Evolutionary conservation across 345 rosid genomes (phyloP).

Genomic region (Syzygium jambos): DNA sequence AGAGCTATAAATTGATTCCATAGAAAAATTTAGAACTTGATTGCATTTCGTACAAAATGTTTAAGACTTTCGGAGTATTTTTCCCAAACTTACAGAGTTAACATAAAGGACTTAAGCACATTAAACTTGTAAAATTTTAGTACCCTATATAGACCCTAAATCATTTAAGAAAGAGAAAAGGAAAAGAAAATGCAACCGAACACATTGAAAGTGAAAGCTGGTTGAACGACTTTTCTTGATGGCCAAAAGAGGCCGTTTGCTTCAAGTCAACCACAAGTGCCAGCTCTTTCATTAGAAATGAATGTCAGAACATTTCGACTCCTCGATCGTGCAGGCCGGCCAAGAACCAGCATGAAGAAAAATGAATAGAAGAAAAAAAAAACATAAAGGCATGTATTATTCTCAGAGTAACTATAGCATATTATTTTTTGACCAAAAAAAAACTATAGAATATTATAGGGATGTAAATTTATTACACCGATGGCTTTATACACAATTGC

Average conservation of each 20-base stretch:
- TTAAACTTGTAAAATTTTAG: neutral
- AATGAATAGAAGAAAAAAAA: neutral
- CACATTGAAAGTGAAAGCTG: neutral
- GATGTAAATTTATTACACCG: neutral
- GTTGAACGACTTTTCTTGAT: neutral
- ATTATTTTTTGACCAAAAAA: neutral
- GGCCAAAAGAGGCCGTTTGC: neutral
- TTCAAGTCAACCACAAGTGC: neutral
- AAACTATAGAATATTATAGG: neutral
- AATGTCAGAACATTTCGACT: neutral
- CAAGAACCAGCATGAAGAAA: neutral
- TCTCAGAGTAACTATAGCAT: neutral
- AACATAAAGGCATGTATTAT: neutral
- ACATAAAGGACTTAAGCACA: neutral
- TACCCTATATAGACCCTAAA: neutral
- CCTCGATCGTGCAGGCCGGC: neutral
- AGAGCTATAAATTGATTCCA: too few relatives aligned
- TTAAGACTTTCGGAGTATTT: neutral
- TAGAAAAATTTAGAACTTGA: accelerated
- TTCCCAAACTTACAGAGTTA: neutral
- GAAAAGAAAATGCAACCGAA: neutral
- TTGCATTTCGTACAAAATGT: neutral
- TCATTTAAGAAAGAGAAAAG: neutral
- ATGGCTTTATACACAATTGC: neutral
- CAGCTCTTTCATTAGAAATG: neutral